phyloP scores from a whole-genome alignment of 148 eudicot genomes.

The Vaccinium darrowii region DNA sequence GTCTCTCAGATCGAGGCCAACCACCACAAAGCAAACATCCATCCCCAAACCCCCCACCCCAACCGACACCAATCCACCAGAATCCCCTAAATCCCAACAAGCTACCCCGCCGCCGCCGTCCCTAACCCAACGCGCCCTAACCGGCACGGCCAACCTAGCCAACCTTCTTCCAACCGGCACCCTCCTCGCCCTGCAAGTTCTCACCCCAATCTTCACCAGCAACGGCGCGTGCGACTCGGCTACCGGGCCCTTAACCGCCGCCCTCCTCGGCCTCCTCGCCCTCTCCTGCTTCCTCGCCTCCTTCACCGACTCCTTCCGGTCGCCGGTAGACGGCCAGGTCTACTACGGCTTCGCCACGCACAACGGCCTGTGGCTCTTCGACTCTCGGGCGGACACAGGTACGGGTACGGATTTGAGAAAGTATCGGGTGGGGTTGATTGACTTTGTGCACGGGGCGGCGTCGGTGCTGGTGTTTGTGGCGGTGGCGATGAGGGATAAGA shows the following conservation, averaged over 20 bases:
- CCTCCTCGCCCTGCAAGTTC: slow-evolving; percentile 36
- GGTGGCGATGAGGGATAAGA: slow-evolving; percentile 35
- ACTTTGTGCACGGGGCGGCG: slow-evolving; percentile 27
- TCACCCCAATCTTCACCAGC: slow-evolving; percentile 38
- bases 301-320: slow-evolving; percentile 44
- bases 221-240: slow-evolving; percentile 37
- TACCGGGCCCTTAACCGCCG: slow-evolving; percentile 26
- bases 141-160: slow-evolving; percentile 36
- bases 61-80: background rate
- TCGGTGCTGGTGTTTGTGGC: slow-evolving; percentile 37
- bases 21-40: slow-evolving; percentile 13
- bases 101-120: slow-evolving; percentile 6
- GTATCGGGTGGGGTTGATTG: slow-evolving; percentile 19
- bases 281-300: slow-evolving; percentile 32
- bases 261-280: slow-evolving; percentile 29
- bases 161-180: slow-evolving; percentile 52
- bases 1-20: slow-evolving; percentile 34
- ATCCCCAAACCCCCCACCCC: background rate
- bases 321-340: slow-evolving; percentile 19
- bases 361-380: slow-evolving; percentile 35
- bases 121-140: slow-evolving; percentile 22
- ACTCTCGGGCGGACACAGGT: slow-evolving; percentile 8
- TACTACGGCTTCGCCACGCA: slow-evolving; percentile 39
- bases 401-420: slow-evolving; percentile 14
- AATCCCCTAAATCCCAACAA: slow-evolving; percentile 6